phyloP scores from a whole-genome alignment of 345 rosid genomes.

The Triadica sebifera region DNA sequence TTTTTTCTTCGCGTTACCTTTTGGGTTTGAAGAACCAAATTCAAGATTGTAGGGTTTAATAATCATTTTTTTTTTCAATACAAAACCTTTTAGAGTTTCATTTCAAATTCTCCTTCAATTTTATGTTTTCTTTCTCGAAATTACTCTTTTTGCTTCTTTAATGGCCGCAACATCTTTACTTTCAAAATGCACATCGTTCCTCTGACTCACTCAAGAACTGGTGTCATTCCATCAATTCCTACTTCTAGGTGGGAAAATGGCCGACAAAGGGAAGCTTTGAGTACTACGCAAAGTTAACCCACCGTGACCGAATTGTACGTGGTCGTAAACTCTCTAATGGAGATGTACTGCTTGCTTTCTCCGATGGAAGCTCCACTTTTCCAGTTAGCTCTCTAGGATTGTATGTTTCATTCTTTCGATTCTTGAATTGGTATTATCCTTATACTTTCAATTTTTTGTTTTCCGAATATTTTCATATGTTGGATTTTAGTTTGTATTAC shows the following conservation, averaged over 20 bases:
- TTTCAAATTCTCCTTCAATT: neutral
- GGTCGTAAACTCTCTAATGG: conserved; percentile 40
- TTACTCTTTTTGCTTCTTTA: conserved; percentile 15
- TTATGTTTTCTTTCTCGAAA: conserved; percentile 37
- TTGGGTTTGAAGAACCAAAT: too few species aligned
- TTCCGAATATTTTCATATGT: conserved; percentile 11
- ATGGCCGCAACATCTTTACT: conserved; percentile 63
- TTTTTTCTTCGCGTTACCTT: too few species aligned
- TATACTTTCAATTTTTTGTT: neutral
- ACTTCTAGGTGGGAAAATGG: conserved; percentile 34
- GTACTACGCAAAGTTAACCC: conserved; percentile 61
- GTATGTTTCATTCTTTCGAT: conserved; percentile 33
- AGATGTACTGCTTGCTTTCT: conserved; percentile 48
- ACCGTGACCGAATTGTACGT: conserved; percentile 62
- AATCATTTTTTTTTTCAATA: neutral
- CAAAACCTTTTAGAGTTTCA: neutral
- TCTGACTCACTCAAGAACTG: conserved; percentile 59
- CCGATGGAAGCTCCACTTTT: conserved; percentile 60
- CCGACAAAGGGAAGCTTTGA: conserved; percentile 64
- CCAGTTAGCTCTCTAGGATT: conserved; percentile 78
- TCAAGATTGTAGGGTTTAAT: too few species aligned
- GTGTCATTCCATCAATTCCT: conserved; percentile 41
- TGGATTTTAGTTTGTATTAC: conserved; percentile 63
- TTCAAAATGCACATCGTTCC: conserved; percentile 84
- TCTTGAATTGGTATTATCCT: neutral